Evolutionary conservation across 306 rosid species (phyloP), one percentile per base, ranked within the genome.

Genomic region (Mimosa pudica): DNA sequence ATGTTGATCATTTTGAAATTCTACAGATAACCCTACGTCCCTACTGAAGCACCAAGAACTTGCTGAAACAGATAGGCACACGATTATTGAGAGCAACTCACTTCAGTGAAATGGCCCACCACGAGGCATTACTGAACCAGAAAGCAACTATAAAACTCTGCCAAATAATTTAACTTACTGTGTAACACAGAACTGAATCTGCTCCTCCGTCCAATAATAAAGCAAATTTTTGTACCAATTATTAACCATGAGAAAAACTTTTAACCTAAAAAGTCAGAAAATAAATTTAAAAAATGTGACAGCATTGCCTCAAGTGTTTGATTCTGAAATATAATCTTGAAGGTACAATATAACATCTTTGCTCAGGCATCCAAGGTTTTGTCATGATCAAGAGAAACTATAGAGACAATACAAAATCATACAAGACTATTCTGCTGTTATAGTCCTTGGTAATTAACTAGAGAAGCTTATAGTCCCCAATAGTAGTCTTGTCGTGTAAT

Each of bases 351-450:
- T 9, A 17, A 17, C 60, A 16, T 54, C 82, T 77, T 81, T 83
- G 32, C 74, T 74, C 33, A 68, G 75, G 41, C 55, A 70, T 83
- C 82, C 77, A 76, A 64, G 77, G 77, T 86, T 85, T 83, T 81
- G 30, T 85, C 86, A 68, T 77, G 57, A 75, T 75, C 78, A 17
- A 24, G 78, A 54, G 80, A 60, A 36, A 10, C 54, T 48, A 42
- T 49, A 65, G 55, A 51, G 85, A 88, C 85, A 85, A 85, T 81
- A 78, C 68, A 78, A 78, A 80, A 85, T 78, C 68, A 84, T 78
- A 73, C 82, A 75, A 36, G 84, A 88, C 83, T 80, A 85, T 86
- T 87, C 84, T 74, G 77, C 83, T 20, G 72, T 77, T 24, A 24
- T 24, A 24, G 30, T 24, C 30, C 30, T 24, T 24, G 30, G 30